phyloP scores from a whole-genome alignment of 2,329 filamentous ascomycete species.

The Myriosclerotinia duriaeana region DNA sequence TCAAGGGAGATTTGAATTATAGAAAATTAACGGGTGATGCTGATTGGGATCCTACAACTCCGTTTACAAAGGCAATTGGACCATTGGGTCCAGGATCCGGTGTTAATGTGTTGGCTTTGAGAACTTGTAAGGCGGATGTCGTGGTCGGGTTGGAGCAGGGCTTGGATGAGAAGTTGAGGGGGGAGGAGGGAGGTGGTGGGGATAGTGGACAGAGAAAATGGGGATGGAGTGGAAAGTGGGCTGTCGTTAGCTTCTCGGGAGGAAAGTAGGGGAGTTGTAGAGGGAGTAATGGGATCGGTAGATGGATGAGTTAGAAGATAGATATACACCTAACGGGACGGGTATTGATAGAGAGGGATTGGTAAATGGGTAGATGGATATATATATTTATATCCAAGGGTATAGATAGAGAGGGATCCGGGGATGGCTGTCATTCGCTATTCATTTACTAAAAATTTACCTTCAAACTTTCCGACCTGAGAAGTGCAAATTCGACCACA shows the following conservation, averaged over 20 bases:
- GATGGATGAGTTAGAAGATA: no score
- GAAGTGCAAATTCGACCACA: neutral
- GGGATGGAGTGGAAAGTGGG: slow-evolving; percentile 97
- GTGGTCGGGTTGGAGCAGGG: slow-evolving; percentile 84
- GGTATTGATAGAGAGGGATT: neutral
- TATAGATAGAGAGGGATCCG: neutral
- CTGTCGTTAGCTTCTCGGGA: slow-evolving; percentile 81
- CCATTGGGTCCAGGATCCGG: slow-evolving; percentile 80
- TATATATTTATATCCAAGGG: neutral
- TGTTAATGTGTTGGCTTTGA: slow-evolving; percentile 78
- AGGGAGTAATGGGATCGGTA: no score
- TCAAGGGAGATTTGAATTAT: slow-evolving; percentile 98
- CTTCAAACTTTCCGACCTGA: neutral
- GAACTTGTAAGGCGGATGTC: slow-evolving; percentile 95
- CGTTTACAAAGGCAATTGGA: slow-evolving; percentile 81
- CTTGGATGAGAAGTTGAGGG: slow-evolving; percentile 76
- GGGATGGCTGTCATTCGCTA: neutral
- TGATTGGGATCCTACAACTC: slow-evolving; percentile 82
- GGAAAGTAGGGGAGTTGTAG: slow-evolving; percentile 53
- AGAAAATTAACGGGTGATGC: slow-evolving; percentile 86
- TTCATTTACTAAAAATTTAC: neutral
- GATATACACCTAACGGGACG: no score
- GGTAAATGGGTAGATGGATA: neutral
- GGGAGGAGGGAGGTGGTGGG: slow-evolving; percentile 67
- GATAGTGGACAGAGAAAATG: slow-evolving; percentile 69